phyloP scores from a whole-genome alignment of 441 rosid genomes.

The Pelargonium myrrhifolium region DNA sequence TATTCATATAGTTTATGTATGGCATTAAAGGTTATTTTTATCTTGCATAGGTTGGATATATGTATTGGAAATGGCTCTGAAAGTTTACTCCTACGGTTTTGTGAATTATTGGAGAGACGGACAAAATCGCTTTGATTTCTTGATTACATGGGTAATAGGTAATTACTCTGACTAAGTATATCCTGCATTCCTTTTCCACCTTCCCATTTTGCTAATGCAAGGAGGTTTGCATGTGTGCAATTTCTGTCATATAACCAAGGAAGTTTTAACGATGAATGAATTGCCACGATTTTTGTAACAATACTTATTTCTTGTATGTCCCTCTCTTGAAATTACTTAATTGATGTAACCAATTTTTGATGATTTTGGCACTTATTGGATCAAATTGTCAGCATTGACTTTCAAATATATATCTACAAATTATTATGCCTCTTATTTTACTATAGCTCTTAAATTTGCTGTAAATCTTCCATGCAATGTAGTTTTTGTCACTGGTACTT shows the following conservation, averaged over 20 bases:
- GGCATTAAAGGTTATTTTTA: constrained; percentile 19
- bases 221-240: not conserved
- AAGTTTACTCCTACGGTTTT: constrained; percentile 79
- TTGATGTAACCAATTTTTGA: not conserved
- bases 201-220: constrained; percentile 1
- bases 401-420: not conserved
- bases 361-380: not conserved
- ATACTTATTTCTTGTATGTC: not conserved
- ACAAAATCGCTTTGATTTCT: constrained; percentile 90
- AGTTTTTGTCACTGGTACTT: too few species aligned
- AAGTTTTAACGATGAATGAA: constrained; percentile 9
- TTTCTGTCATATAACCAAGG: constrained; percentile 2
- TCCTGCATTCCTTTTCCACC: not conserved
- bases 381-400: not conserved
- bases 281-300: not conserved
- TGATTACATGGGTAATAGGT: constrained; percentile 90
- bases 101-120: constrained; percentile 95
- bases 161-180: constrained; percentile 17
- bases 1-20: not conserved
- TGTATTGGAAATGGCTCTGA: constrained; percentile 90
- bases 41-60: constrained; percentile 82
- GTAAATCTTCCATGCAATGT: too few species aligned
- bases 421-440: not conserved
- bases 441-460: not conserved
- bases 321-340: not conserved